Evolutionary conservation across 805 yeast genomes (phyloP).

Genomic region (Yarrowia hollandica): DNA sequence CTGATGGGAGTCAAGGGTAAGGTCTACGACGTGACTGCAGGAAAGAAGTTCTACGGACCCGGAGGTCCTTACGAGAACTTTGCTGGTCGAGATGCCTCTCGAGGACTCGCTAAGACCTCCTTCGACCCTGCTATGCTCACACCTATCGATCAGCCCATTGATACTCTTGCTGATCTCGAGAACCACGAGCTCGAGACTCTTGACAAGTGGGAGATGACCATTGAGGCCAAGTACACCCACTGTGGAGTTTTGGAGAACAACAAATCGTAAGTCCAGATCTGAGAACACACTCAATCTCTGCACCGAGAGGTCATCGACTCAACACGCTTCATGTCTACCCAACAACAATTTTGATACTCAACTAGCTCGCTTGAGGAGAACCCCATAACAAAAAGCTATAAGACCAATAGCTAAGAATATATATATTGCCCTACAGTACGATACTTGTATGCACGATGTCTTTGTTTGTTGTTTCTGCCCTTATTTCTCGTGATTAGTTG

Average conservation of each 20-base stretch:
- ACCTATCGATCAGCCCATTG: slow-evolving; percentile 75
- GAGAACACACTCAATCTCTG: too few relatives aligned
- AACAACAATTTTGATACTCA: too few relatives aligned
- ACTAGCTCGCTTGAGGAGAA: too few relatives aligned
- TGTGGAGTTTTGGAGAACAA: slow-evolving; percentile 65
- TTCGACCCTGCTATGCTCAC: slow-evolving; percentile 70
- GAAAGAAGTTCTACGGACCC: slow-evolving; percentile 89
- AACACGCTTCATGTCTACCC: too few relatives aligned
- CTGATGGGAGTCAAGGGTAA: slow-evolving; percentile 82
- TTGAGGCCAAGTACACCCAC: slow-evolving; percentile 74
- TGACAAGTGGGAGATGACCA: slow-evolving; percentile 82
- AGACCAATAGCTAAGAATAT: too few relatives aligned
- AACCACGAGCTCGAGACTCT: slow-evolving; percentile 64
- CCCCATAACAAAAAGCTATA: too few relatives aligned
- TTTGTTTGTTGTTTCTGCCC: too few relatives aligned
- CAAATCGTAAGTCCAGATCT: not conserved
- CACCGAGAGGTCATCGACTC: too few relatives aligned
- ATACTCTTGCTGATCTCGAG: slow-evolving; percentile 60
- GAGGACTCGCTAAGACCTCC: slow-evolving; percentile 87
- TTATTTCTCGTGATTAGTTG: too few relatives aligned
- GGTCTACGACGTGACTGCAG: slow-evolving; percentile 79
- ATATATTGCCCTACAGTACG: too few relatives aligned
- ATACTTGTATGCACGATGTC: too few relatives aligned
- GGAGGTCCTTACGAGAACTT: slow-evolving; percentile 92
- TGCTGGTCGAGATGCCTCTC: slow-evolving; percentile 93